A percentile compares a stretch with the other conserved stretches of the same genome.
Evolutionary conservation across 73 alveolate genomes (phyloP).

Genomic region (Tetrahymena thermophila): DNA sequence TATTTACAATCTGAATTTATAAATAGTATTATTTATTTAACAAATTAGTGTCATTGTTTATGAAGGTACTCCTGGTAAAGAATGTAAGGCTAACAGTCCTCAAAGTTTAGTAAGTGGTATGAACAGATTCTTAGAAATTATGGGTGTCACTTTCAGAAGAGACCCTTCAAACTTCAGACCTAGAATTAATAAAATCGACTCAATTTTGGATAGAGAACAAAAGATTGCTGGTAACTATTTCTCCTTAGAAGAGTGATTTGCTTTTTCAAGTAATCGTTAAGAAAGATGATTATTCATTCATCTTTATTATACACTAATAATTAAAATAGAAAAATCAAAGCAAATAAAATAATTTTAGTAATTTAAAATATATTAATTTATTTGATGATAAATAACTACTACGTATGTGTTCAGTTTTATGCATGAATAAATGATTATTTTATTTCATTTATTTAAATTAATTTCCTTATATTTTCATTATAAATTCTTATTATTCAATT

Average conservation of each 20-base stretch:
- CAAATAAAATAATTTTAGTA: too few species aligned
- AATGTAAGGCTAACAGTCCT: slow-evolving; percentile 82
- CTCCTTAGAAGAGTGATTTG: slow-evolving; percentile 76
- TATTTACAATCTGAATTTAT: slow-evolving; percentile 57
- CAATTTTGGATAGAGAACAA: slow-evolving; percentile 94
- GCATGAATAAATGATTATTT: not conserved
- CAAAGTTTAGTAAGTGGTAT: slow-evolving; percentile 91
- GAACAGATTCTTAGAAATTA: slow-evolving; percentile 92
- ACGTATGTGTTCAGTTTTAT: not conserved
- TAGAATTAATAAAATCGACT: slow-evolving; percentile 94
- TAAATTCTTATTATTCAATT: too few species aligned
- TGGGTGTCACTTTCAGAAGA: slow-evolving; percentile 95
- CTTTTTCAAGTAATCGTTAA: not conserved
- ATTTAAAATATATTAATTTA: too few species aligned
- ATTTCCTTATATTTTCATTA: not conserved
- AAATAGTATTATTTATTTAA: slow-evolving; percentile 31
- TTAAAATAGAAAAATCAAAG: not conserved
- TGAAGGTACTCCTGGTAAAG: slow-evolving; percentile 88
- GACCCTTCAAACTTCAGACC: slow-evolving; percentile 98
- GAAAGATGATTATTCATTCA: not conserved
- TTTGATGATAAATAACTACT: not conserved
- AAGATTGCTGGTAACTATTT: slow-evolving; percentile 89
- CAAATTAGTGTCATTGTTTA: slow-evolving; percentile 86
- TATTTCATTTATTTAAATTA: not conserved
- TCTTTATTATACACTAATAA: not conserved